Evolutionary conservation across 2,329 filamentous ascomycete species (phyloP), one percentile per base, ranked within the genome.

Genomic region (Aspergillus bombycis): DNA sequence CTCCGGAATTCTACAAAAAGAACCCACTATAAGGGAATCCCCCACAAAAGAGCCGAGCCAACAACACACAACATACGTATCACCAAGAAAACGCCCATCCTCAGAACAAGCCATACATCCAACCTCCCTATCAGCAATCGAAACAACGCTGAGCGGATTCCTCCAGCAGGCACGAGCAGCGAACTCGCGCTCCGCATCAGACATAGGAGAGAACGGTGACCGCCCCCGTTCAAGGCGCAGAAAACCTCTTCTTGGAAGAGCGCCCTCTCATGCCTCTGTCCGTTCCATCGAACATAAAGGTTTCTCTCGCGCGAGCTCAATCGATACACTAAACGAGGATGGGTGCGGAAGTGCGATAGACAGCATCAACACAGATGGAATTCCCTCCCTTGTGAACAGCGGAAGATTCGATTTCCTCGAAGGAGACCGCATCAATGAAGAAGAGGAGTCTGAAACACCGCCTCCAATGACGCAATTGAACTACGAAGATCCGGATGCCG

Each of bases 401-500:
- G 71, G 70, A 19, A 74, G 72, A 56, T 74, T 75, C 36, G 74
- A 78, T 16, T 76, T 76, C 58, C 58, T 69, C 36, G 65, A 71
- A 21, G 67, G 69, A 21, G 66, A 68, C 12, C 66, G 62, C 14
- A 60, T 62, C 10, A 65, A 70, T 12, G 66, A 71, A 16, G 73
- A 75, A 45, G 68, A 75, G 12, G 75, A 74, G 54, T 68, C 76
- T 12, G 74, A 79, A 60, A 70, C 73, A 9, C 78, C 79, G 19
- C 78, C 79, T 16, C 74, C 74, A 16, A 78, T 82, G 78, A 83
- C 81, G 7, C 81, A 83, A 67, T 69, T 83, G 21, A 79, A 80
- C 32, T 83, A 83, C 61, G 80, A 83, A 62, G 81, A 83, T 63
- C 76, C 80, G 1, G 80, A 87, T 53, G 84, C 85, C 2, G 80